Percentiles rank a stretch among this genome's conserved stretches.
These are phyloP conservation scores for Paxillus ammoniavirescens DNA, from an alignment of 768 basidiomycete species.

Conservation along the genomic window DNA sequence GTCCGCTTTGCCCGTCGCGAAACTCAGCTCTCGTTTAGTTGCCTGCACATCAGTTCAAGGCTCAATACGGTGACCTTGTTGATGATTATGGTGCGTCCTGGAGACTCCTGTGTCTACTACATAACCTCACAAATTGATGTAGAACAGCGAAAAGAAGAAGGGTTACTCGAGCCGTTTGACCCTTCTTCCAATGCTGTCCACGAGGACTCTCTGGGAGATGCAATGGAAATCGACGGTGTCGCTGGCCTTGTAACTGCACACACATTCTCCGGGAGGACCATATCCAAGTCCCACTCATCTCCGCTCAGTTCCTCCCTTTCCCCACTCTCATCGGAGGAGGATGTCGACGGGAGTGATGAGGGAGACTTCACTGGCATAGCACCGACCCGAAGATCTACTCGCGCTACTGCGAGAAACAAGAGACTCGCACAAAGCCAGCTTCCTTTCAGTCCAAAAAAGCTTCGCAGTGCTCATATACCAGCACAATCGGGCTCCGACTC, in stretches of 20 bases:
- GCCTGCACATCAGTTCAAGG: slow-evolving; percentile 37
- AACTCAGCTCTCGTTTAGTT: slow-evolving; percentile 36
- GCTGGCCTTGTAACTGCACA: not conserved
- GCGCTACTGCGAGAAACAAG: slow-evolving; percentile 6
- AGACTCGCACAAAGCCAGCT: slow-evolving; percentile 33
- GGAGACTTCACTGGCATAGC: slow-evolving; percentile 5
- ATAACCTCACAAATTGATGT: slow-evolving; percentile 7
- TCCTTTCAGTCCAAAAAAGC: slow-evolving; percentile 70
- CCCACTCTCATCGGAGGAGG: slow-evolving; percentile 32
- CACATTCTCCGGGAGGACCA: slow-evolving; percentile 13
- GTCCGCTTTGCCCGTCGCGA: not conserved
- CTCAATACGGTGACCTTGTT: slow-evolving; percentile 44
- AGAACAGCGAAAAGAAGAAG: slow-evolving; percentile 48
- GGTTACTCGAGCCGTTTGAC: slow-evolving; percentile 52
- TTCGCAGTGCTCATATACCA: slow-evolving; percentile 36
- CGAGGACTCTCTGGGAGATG: slow-evolving; percentile 47
- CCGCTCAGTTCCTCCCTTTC: slow-evolving; percentile 18
- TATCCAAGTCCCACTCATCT: slow-evolving; percentile 1
- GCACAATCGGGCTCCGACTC: slow-evolving; percentile 31
- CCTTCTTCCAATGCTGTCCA: slow-evolving; percentile 56
- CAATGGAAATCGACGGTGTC: slow-evolving; percentile 29
- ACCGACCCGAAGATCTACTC: slow-evolving; percentile 17
- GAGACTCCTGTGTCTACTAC: not conserved
- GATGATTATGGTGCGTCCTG: slow-evolving; percentile 52
- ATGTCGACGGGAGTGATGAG: slow-evolving; percentile 15